A percentile compares a stretch with the other conserved stretches of the same genome.
These are phyloP conservation scores for Aspergillus ellipticus DNA, from an alignment of 495 filamentous ascomycete genomes.

Conservation along the genomic window DNA sequence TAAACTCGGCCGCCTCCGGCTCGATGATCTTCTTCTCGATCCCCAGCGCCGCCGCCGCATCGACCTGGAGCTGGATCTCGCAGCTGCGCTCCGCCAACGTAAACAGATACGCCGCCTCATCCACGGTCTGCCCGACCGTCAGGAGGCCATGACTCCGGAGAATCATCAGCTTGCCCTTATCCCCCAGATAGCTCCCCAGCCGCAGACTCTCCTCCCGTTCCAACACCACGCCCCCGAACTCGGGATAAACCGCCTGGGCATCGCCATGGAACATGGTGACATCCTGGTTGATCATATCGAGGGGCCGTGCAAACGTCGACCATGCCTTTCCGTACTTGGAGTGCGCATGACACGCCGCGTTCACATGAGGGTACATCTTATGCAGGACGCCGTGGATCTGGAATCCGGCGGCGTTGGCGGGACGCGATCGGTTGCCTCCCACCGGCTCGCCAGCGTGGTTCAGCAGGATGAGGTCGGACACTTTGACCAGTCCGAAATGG, in stretches of 20 bases:
- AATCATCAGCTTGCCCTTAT: constrained; percentile 42
- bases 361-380: constrained; percentile 20
- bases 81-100: constrained; percentile 49
- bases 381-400: constrained; percentile 43
- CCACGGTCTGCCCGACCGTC: constrained; percentile 50
- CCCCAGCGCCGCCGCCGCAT: constrained; percentile 43
- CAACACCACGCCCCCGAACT: constrained; percentile 56
- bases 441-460: constrained; percentile 23
- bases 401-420: constrained; percentile 54
- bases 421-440: constrained; percentile 34
- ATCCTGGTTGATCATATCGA: constrained; percentile 41
- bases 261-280: constrained; percentile 49
- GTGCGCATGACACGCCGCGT: constrained; percentile 30
- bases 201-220: constrained; percentile 45
- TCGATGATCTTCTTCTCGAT: constrained; percentile 39
- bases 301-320: constrained; percentile 21
- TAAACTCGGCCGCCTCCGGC: constrained; percentile 50
- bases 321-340: constrained; percentile 23
- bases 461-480: constrained; percentile 26
- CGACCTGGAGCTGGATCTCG: constrained; percentile 46
- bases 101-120: constrained; percentile 56
- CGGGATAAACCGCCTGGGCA: constrained; percentile 48
- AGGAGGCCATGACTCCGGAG: constrained; percentile 55
- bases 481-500: constrained; percentile 31
- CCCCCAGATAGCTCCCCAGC: constrained; percentile 50